Evolutionary conservation across 2,329 filamentous ascomycete genomes (phyloP).

Genomic region (Thelonectria olida): DNA sequence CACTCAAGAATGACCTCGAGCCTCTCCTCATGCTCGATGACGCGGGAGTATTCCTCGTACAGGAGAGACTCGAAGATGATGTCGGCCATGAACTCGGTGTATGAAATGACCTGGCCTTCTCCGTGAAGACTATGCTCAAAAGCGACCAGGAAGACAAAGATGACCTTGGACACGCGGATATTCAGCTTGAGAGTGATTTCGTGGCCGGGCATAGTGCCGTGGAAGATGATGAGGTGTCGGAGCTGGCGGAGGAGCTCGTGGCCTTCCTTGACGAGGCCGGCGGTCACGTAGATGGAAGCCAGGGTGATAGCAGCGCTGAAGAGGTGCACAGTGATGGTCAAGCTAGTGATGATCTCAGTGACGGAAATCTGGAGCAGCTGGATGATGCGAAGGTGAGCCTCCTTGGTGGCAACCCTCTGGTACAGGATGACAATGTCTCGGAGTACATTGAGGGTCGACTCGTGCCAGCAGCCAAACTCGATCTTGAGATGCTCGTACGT

Average conservation of each 20-base stretch:
- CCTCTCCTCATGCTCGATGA: conserved; percentile 29
- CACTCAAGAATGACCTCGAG: conserved; percentile 35
- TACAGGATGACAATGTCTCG: conserved; percentile 54
- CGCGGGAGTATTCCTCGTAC: conserved; percentile 37
- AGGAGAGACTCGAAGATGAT: conserved; percentile 37
- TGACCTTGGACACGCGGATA: conserved; percentile 45
- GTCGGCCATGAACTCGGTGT: conserved; percentile 51
- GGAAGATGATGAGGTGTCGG: conserved; percentile 59
- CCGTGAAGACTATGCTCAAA: conserved; percentile 53
- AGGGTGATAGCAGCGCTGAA: conserved; percentile 58
- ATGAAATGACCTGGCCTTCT: conserved; percentile 44
- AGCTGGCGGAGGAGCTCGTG: conserved; percentile 57
- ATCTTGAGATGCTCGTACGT: conserved; percentile 53
- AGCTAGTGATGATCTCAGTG: conserved; percentile 50
- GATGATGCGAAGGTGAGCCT: conserved; percentile 49
- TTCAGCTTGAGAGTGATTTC: conserved; percentile 51
- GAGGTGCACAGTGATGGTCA: conserved; percentile 53
- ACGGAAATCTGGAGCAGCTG: conserved; percentile 51
- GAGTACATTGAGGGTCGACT: conserved; percentile 54
- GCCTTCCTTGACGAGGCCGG: conserved; percentile 50
- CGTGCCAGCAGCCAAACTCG: conserved; percentile 56
- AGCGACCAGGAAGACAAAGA: conserved; percentile 56
- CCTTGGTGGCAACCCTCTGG: conserved; percentile 48
- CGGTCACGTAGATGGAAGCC: conserved; percentile 55
- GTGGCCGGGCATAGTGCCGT: conserved; percentile 44